Conservation (phyloP, 1,139 yeast genomes). For the Geotrichum citri-aurantii region DNA sequence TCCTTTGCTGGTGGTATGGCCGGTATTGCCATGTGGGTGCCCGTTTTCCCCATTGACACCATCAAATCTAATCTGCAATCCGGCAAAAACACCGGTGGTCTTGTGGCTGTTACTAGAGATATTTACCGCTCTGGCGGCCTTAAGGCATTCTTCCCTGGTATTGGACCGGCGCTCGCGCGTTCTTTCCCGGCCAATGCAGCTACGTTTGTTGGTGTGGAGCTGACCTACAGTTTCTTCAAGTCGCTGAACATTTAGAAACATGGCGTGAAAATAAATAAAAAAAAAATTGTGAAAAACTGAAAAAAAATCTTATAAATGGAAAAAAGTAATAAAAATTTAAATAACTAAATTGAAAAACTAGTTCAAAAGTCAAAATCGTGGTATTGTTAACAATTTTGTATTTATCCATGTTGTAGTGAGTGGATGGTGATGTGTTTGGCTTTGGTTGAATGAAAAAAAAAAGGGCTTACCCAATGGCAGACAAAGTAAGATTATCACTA, state of each 20-base stretch:
- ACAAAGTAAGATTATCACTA: too few species aligned
- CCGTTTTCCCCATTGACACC: constrained; percentile 94
- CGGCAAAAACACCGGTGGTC: constrained; percentile 52
- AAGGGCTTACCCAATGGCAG: too few species aligned
- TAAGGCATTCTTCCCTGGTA: constrained; percentile 94
- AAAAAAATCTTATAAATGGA: background rate
- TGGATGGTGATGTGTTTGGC: too few species aligned
- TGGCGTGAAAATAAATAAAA: background rate
- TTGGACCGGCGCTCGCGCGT: constrained; percentile 91
- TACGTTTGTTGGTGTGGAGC: constrained; percentile 90
- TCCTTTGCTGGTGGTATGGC: constrained; percentile 92
- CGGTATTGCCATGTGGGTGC: constrained; percentile 95
- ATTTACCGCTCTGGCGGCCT: constrained; percentile 70
- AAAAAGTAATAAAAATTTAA: background rate
- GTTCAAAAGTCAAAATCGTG: too few species aligned
- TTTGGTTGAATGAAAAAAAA: too few species aligned
- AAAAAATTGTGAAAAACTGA: constrained; percentile 5
- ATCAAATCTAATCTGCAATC: constrained; percentile 83
- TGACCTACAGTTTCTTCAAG: constrained; percentile 65
- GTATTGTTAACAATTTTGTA: too few species aligned
- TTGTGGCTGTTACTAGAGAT: constrained; percentile 58
- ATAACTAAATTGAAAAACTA: too few species aligned
- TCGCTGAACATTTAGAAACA: constrained; percentile 17
- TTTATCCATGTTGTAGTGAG: too few species aligned
- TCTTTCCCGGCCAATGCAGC: constrained; percentile 99